Percentiles rank a stretch among this genome's conserved stretches.
Evolutionary conservation across 148 eudicot genomes (phyloP).

Genomic region (Chenopodium suecicum): DNA sequence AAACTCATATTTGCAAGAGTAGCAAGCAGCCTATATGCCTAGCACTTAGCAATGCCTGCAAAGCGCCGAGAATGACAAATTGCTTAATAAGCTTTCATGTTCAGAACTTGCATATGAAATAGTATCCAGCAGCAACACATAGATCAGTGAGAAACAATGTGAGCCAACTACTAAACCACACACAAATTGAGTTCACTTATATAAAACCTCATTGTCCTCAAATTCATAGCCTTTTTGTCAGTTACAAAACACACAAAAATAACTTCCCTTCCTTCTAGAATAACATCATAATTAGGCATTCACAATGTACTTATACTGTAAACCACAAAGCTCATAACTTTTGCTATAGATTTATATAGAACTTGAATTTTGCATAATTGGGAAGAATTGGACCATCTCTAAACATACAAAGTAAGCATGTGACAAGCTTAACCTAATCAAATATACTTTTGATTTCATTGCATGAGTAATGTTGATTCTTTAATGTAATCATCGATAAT

Average conservation of each 20-base stretch:
- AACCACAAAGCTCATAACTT: background rate
- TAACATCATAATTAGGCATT: background rate
- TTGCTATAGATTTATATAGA: background rate
- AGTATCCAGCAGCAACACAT: background rate
- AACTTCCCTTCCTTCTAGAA: background rate
- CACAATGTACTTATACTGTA: background rate
- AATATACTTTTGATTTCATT: background rate
- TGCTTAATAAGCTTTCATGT: background rate
- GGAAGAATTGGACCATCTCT: background rate
- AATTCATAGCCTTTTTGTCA: background rate
- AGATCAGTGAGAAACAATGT: background rate
- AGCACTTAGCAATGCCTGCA: conserved; percentile 8
- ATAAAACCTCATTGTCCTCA: background rate
- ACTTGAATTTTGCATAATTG: background rate
- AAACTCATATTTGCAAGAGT: conserved; percentile 24
- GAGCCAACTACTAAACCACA: conserved; percentile 2
- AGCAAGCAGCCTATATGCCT: background rate
- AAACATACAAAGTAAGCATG: conserved; percentile 1
- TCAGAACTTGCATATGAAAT: background rate
- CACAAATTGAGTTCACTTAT: background rate
- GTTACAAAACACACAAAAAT: background rate
- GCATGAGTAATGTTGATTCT: background rate
- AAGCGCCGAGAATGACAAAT: background rate
- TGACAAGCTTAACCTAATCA: background rate
- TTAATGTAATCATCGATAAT: background rate